Evolutionary conservation across 495 filamentous ascomycete genomes (phyloP).

Genomic region (Friedmanniomyces simplex): DNA sequence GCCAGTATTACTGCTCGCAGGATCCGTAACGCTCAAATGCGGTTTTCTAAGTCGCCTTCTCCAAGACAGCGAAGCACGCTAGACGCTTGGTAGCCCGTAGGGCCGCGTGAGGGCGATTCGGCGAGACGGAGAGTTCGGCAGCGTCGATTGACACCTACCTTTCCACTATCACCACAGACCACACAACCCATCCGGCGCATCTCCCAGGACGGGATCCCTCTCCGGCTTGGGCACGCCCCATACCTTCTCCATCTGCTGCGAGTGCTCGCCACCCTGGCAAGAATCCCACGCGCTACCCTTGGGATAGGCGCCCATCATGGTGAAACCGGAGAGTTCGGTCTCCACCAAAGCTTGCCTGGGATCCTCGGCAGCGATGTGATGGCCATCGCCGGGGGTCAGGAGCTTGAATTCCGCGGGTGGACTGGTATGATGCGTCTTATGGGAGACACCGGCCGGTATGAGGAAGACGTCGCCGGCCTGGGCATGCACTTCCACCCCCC

Average conservation of each 20-base stretch:
- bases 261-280: conserved; percentile 22
- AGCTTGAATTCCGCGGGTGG: conserved; percentile 18
- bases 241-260: conserved; percentile 12
- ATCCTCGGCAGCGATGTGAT: conserved; percentile 14
- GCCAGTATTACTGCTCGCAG: too few species aligned
- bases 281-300: conserved; percentile 23
- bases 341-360: conserved; percentile 3
- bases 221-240: conserved; percentile 24
- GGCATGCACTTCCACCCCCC: conserved; percentile 25
- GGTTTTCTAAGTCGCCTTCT: too few species aligned
- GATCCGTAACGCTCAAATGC: too few species aligned
- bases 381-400: conserved; percentile 27
- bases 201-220: conserved; percentile 25
- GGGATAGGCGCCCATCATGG: conserved; percentile 27
- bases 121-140: too few species aligned
- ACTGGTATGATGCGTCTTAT: conserved; percentile 28
- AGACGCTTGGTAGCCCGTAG: too few species aligned
- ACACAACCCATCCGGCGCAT: conserved; percentile 15
- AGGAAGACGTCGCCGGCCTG: conserved; percentile 32
- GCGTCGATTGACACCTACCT: too few species aligned
- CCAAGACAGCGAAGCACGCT: too few species aligned
- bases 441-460: conserved; percentile 31
- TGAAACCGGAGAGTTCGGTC: conserved; percentile 22
- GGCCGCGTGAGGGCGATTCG: too few species aligned
- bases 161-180: conserved; percentile 17